Percentiles rank a stretch among this genome's conserved stretches.
These are phyloP conservation scores for Rhamnella rubrinervis DNA, from an alignment of 331 rosid genomes.

Conservation along the genomic window DNA sequence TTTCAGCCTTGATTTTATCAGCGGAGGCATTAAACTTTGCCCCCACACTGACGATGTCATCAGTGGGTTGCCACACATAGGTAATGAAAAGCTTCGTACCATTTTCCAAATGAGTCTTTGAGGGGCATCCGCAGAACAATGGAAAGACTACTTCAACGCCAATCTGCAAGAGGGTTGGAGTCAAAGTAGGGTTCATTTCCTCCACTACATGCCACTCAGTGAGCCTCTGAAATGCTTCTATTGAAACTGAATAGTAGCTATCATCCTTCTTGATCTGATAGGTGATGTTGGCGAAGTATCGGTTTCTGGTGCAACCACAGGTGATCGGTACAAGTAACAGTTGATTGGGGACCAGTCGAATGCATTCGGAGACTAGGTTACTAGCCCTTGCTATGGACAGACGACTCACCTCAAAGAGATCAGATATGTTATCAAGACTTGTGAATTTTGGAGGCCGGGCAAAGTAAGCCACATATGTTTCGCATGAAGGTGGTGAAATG, in stretches of 20 bases:
- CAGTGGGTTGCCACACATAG: conserved; percentile 57
- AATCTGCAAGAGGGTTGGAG: conserved; percentile 30
- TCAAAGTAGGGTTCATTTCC: conserved; percentile 40
- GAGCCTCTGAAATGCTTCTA: conserved; percentile 48
- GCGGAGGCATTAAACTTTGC: conserved; percentile 47
- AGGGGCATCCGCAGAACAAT: conserved; percentile 68
- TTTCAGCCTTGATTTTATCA: conserved; percentile 38
- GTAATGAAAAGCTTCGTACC: conserved; percentile 48
- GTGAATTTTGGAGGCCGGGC: conserved; percentile 47
- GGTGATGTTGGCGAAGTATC: conserved; percentile 55
- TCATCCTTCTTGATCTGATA: conserved; percentile 47
- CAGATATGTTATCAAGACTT: conserved; percentile 47
- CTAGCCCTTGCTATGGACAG: conserved; percentile 57
- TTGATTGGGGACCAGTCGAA: conserved; percentile 40
- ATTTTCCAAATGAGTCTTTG: conserved; percentile 33
- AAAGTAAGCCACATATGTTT: conserved; percentile 61
- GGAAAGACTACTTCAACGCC: conserved; percentile 52
- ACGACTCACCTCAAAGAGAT: conserved; percentile 52
- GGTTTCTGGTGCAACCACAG: conserved; percentile 57
- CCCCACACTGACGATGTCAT: conserved; percentile 40
- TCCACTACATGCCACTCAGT: conserved; percentile 37
- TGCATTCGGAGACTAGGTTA: conserved; percentile 32
- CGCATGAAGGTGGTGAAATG: conserved; percentile 48
- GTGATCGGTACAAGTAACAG: conserved; percentile 57
- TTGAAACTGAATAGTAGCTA: conserved; percentile 37